A percentile compares a stretch with the other conserved stretches of the same genome.
Evolutionary conservation across 805 yeast species (phyloP).

Genomic region (Lipomyces sp.): DNA sequence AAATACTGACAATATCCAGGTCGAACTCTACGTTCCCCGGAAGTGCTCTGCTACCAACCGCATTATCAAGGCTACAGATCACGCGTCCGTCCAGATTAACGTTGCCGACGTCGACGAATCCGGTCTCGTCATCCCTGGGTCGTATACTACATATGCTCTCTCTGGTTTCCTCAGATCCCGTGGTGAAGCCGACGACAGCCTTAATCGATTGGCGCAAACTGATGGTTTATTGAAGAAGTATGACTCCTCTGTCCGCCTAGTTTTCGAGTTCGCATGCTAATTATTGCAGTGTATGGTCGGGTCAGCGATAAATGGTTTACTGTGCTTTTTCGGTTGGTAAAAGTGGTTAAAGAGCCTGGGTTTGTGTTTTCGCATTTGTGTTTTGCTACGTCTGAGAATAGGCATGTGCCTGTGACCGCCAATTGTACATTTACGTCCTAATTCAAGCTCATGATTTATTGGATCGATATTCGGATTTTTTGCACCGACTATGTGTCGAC

Average conservation of each 20-base stretch:
- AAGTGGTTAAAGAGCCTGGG: not conserved
- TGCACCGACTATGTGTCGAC: conserved; percentile 1
- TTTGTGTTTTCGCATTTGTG: not conserved
- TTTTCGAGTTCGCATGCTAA: conserved; percentile 43
- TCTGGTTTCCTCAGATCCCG: conserved; percentile 97
- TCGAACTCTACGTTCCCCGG: conserved; percentile 99
- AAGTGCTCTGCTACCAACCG: conserved; percentile 99
- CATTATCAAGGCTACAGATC: conserved; percentile 99
- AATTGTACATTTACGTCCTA: conserved; percentile 3
- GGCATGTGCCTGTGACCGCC: not conserved
- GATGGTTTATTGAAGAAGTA: conserved; percentile 93
- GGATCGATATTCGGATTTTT: not conserved
- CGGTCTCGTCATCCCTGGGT: conserved; percentile 92
- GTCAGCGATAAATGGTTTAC: conserved; percentile 38
- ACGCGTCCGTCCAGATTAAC: conserved; percentile 98
- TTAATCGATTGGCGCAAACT: conserved; percentile 98
- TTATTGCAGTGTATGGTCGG: conserved; percentile 40
- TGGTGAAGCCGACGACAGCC: conserved; percentile 99
- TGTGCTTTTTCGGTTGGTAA: not conserved
- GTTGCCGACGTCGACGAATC: conserved; percentile 96
- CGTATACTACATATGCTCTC: conserved; percentile 92
- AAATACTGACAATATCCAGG: conserved; percentile 54
- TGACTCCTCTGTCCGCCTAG: conserved; percentile 60
- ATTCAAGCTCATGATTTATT: not conserved
- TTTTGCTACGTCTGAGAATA: not conserved